Percentiles rank a stretch among this genome's conserved stretches.
phyloP scores from a whole-genome alignment of 169 alveolate species.

The Eimeria necatrix region DNA sequence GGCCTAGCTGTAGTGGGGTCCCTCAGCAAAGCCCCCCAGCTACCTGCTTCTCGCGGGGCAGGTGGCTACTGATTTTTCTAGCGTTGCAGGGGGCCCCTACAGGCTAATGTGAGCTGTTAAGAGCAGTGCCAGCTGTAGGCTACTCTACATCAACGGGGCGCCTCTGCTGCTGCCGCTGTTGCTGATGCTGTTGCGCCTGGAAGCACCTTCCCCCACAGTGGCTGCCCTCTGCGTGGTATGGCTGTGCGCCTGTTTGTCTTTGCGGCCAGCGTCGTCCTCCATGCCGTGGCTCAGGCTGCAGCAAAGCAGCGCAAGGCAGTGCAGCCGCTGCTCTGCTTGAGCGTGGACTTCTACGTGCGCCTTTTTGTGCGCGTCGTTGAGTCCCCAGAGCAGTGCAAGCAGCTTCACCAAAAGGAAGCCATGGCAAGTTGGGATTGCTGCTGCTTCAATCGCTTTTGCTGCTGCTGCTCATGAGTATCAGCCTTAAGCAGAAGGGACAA shows the following conservation, averaged over 20 bases:
- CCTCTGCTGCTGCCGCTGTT: neutral
- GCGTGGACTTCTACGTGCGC: slow-evolving; percentile 95
- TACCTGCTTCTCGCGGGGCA: too few species aligned
- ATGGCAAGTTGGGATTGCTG: slow-evolving; percentile 50
- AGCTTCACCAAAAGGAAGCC: slow-evolving; percentile 79
- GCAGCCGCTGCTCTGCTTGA: slow-evolving; percentile 91
- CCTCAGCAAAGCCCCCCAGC: too few species aligned
- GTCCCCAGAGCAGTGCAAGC: slow-evolving; percentile 80
- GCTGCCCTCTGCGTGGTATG: neutral
- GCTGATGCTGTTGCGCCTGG: neutral
- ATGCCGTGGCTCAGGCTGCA: slow-evolving; percentile 77
- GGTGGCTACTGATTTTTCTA: too few species aligned
- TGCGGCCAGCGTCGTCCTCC: slow-evolving; percentile 67
- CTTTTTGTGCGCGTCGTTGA: slow-evolving; percentile 82
- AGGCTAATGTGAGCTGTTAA: too few species aligned
- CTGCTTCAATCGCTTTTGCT: neutral
- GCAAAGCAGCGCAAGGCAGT: slow-evolving; percentile 87
- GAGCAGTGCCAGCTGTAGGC: too few species aligned
- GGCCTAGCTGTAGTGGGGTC: too few species aligned
- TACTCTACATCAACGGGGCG: too few species aligned
- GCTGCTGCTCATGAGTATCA: neutral
- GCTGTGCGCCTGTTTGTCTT: slow-evolving; percentile 7
- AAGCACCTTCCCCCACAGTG: neutral
- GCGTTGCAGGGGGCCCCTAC: too few species aligned
- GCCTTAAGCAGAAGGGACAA: too few species aligned